phyloP scores from a whole-genome alignment of 176 grass and related monocot genomes.

The Leersia perrieri region DNA sequence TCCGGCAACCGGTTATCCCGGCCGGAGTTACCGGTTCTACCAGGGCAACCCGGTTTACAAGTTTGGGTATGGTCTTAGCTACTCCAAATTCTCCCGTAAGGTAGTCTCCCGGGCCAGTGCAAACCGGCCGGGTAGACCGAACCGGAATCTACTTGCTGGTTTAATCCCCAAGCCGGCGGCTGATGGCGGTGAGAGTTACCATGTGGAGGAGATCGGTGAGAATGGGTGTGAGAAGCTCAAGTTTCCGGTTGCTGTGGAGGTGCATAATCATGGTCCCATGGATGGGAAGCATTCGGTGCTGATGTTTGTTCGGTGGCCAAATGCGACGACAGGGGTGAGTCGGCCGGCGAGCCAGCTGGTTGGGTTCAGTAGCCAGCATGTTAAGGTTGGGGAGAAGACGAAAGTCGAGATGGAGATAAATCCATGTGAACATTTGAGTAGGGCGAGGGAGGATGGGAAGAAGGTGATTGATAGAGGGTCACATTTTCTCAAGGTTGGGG shows the following conservation, averaged over 20 bases:
- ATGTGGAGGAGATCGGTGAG: conserved; percentile 25
- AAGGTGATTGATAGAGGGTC: conserved; percentile 66
- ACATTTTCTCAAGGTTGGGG: conserved; percentile 52
- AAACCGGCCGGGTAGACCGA: neutral
- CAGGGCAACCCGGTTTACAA: conserved; percentile 51
- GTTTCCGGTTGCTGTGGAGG: conserved; percentile 49
- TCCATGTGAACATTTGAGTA: conserved; percentile 56
- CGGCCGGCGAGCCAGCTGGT: conserved; percentile 57
- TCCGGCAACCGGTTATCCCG: conserved; percentile 49
- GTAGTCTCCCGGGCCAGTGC: neutral
- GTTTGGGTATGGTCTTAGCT: conserved; percentile 82
- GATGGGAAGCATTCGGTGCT: conserved; percentile 69
- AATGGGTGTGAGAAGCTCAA: conserved; percentile 44
- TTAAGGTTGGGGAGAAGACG: conserved; percentile 42
- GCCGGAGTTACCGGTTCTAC: conserved; percentile 87
- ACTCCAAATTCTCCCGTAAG: conserved; percentile 56
- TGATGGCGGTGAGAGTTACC: conserved; percentile 5
- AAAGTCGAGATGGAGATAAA: conserved; percentile 37
- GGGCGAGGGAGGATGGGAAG: conserved; percentile 45
- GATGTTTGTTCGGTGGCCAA: conserved; percentile 60
- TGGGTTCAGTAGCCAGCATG: conserved; percentile 49
- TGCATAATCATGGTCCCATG: conserved; percentile 57
- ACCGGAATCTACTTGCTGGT: conserved; percentile 7
- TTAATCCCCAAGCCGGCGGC: neutral
- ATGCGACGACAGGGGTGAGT: neutral